phyloP scores from a whole-genome alignment of 495 filamentous ascomycete species.

The Hypoxylon intermedium region DNA sequence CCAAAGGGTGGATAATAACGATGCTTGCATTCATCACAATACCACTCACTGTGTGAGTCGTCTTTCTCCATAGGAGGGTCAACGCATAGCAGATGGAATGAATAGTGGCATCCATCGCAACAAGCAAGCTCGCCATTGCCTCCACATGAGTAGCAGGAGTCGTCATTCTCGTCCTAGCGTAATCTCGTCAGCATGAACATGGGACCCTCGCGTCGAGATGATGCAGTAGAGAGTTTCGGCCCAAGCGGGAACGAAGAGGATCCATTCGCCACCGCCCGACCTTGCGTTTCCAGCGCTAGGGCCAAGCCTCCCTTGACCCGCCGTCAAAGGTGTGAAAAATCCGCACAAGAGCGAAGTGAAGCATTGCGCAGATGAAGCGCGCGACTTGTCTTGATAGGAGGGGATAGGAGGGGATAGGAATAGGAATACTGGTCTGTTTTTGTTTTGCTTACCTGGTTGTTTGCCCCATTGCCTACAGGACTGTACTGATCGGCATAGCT shows the following conservation, averaged over 20 bases:
- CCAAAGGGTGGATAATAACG: constrained; percentile 45
- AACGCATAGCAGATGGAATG: constrained; percentile 86
- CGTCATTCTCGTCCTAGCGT: constrained; percentile 78
- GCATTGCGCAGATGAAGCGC: constrained; percentile 1
- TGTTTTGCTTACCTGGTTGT: constrained; percentile 52
- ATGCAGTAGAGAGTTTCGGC: constrained; percentile 29
- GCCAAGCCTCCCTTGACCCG: constrained; percentile 34
- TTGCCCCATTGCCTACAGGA: constrained; percentile 53
- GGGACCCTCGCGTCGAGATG: constrained; percentile 3
- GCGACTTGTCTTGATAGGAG: background rate
- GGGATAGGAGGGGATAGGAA: no score
- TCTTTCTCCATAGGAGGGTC: constrained; percentile 75
- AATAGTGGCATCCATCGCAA: constrained; percentile 86
- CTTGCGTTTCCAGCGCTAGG: constrained; percentile 29
- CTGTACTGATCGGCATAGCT: constrained; percentile 58
- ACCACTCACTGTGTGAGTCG: constrained; percentile 79
- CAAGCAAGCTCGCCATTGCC: constrained; percentile 84
- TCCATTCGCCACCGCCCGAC: constrained; percentile 34
- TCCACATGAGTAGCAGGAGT: constrained; percentile 83
- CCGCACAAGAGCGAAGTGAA: constrained; percentile 25
- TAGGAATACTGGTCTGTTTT: no score
- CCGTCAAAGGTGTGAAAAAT: constrained; percentile 7
- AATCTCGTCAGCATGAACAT: constrained; percentile 33
- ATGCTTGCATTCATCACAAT: constrained; percentile 74
- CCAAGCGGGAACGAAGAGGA: constrained; percentile 37